A percentile compares a stretch with the other conserved stretches of the same genome.
phyloP scores from a whole-genome alignment of 495 filamentous ascomycete species.

The Echria macrotheca region DNA sequence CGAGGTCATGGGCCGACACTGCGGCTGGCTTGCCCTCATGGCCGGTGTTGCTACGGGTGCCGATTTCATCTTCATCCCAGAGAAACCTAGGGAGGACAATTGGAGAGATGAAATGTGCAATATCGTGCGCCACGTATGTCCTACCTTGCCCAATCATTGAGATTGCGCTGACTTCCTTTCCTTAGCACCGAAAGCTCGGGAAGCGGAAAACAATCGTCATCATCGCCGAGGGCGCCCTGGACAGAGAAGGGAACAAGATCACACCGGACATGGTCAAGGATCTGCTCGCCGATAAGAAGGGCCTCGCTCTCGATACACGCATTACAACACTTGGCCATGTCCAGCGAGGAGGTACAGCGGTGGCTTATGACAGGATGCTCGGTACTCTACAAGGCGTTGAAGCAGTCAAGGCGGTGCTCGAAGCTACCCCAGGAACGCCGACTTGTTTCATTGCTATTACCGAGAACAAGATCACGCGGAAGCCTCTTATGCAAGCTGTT shows the following conservation, averaged over 20 bases:
- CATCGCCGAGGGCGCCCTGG: conserved; percentile 90
- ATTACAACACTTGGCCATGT: conserved; percentile 96
- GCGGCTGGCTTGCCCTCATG: conserved; percentile 97
- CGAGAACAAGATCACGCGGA: conserved; percentile 95
- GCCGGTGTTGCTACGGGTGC: conserved; percentile 91
- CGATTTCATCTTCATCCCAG: conserved; percentile 95
- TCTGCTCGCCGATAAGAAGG: conserved; percentile 66
- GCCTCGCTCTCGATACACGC: conserved; percentile 77
- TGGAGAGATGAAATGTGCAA: conserved; percentile 89
- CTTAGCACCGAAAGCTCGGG: conserved; percentile 79
- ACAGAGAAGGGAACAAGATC: conserved; percentile 80
- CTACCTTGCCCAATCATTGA: background rate
- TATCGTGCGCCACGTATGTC: conserved; percentile 67
- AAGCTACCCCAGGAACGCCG: conserved; percentile 81
- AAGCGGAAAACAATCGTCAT: conserved; percentile 98
- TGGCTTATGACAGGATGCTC: conserved; percentile 91
- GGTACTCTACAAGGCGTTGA: conserved; percentile 93
- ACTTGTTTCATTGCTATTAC: conserved; percentile 91
- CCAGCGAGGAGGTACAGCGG: conserved; percentile 85
- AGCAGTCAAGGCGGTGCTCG: conserved; percentile 92
- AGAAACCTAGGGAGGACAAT: conserved; percentile 80
- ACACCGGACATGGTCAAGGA: conserved; percentile 74
- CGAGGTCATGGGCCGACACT: conserved; percentile 99
- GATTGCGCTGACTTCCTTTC: conserved; percentile 3
- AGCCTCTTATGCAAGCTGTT: conserved; percentile 84